Conservation (phyloP, 2,329 filamentous ascomycete species). For the Pseudomassariella vexata region DNA sequence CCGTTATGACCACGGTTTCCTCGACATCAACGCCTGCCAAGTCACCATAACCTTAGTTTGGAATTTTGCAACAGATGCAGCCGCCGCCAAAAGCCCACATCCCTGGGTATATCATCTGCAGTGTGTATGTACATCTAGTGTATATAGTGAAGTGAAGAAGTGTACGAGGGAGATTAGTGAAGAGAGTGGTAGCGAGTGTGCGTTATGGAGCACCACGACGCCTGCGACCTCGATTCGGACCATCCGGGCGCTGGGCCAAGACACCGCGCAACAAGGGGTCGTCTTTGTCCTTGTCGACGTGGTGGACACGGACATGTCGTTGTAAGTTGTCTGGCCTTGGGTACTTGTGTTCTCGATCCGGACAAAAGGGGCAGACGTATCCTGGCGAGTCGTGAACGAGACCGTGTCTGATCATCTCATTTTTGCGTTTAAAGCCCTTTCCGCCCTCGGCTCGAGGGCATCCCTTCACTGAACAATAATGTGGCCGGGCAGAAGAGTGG, state of each 20-base stretch:
- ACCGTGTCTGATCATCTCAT: constrained; percentile 71
- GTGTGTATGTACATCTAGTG: constrained; percentile 5
- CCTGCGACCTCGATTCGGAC: constrained; percentile 73
- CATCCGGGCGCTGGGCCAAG: constrained; percentile 78
- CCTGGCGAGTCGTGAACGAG: constrained; percentile 91
- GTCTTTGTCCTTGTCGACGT: constrained; percentile 83
- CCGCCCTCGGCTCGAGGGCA: constrained; percentile 60
- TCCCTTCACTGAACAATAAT: constrained; percentile 58
- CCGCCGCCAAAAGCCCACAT: background rate
- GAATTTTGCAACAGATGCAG: too few species aligned
- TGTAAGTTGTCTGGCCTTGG: constrained; percentile 94
- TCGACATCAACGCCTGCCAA: too few species aligned
- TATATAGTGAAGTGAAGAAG: background rate
- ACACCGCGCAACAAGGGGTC: constrained; percentile 78
- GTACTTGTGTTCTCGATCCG: constrained; percentile 89
- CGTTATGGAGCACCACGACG: constrained; percentile 50
- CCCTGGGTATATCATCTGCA: constrained; percentile 5
- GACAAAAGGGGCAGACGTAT: constrained; percentile 94
- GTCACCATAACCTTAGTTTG: too few species aligned
- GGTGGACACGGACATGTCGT: constrained; percentile 88
- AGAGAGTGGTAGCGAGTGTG: background rate
- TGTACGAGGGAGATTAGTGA: background rate
- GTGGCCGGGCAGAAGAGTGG: constrained; percentile 59
- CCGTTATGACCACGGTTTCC: too few species aligned
- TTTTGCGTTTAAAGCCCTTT: constrained; percentile 66